phyloP scores from a whole-genome alignment of 2,329 filamentous ascomycete species.

The Kalaharituber pfeilii region DNA sequence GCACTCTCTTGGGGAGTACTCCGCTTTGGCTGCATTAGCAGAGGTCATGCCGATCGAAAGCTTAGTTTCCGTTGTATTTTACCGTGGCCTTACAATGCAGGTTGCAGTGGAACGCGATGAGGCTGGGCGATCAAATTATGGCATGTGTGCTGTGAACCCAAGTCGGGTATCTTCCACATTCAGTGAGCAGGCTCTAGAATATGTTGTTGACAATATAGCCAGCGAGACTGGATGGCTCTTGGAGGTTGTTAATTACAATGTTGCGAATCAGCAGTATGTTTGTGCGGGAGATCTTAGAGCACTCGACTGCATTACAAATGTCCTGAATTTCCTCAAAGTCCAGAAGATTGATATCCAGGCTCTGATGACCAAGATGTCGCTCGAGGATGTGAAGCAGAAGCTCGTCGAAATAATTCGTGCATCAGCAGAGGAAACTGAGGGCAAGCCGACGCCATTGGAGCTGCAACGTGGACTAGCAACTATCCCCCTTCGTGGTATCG shows the following conservation, averaged over 20 bases:
- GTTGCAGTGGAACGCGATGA: constrained; percentile 95
- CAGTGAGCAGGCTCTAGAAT: constrained; percentile 92
- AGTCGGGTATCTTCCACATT: constrained; percentile 72
- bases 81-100: constrained; percentile 97
- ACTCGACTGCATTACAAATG: constrained; percentile 53
- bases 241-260: constrained; percentile 97
- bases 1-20: constrained; percentile 96
- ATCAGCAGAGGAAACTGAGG: constrained; percentile 69
- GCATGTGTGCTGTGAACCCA: constrained; percentile 97
- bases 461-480: constrained; percentile 92
- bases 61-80: constrained; percentile 95
- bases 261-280: constrained; percentile 59
- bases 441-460: constrained; percentile 74
- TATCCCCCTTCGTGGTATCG: constrained; percentile 90
- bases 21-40: constrained; percentile 81
- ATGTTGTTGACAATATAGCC: constrained; percentile 86
- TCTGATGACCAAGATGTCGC: constrained; percentile 66
- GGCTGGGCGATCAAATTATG: constrained; percentile 87
- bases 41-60: constrained; percentile 99
- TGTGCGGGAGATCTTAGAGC: constrained; percentile 53
- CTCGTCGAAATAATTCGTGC: constrained; percentile 80
- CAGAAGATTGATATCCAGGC: constrained; percentile 96
- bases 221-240: constrained; percentile 89
- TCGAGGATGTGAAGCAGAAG: constrained; percentile 82
- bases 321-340: constrained; percentile 87